Base-by-base conservation (phyloP, 768 basidiomycete genomes). In the Exsudoporus frostii region DNA sequence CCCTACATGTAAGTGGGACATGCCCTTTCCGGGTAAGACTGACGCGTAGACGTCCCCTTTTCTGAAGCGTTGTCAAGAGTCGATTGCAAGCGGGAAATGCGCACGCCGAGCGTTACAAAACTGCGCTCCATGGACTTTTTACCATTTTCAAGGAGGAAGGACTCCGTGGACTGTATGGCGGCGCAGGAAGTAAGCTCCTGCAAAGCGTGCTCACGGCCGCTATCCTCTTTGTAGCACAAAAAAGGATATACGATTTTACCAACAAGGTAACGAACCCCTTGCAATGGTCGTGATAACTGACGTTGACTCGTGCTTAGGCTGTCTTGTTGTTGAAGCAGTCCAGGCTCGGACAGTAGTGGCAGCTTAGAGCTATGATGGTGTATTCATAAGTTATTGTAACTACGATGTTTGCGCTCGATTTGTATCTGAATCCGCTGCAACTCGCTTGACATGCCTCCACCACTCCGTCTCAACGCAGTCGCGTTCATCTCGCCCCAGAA, bases 191-290 rank as follows among this genome's bases (percentile, higher is more conserved):
- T 63, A 99, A 99, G 73, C 83, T 99, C 20, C 53, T 90, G 5
- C 96, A 98, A 71, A 92, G 89, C 58, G 91, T 97, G 1, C 77
- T 98, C 45, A 96, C 93, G 8, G 94, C 94, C 15, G 92, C 93
- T 7, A 92, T 98, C 60, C 78, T 98, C 58, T 98, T 98, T 66
- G 89, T 86, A 14, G 83, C 89, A 7, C 96, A 98, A 70, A 80
- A 86, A 62, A 79, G 92, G 57, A 82, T 90, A 50, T 91, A 85
- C 52, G 86, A 90, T 60, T 55, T 85, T n/a, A 84, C 82, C 13
- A 89, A 83, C 63, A 66, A 73, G 73, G 76, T 77, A 38, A 50
- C 29, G 39, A 33, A 11, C 14, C 5, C n/a, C 6, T n/a, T 25
- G 14, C 29, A 30, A 20, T 2, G 30, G 34, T 33, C 30, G 27